Base-by-base conservation (phyloP, 192 early-diverging fungal species). In the Helicostylum pulchrum region DNA sequence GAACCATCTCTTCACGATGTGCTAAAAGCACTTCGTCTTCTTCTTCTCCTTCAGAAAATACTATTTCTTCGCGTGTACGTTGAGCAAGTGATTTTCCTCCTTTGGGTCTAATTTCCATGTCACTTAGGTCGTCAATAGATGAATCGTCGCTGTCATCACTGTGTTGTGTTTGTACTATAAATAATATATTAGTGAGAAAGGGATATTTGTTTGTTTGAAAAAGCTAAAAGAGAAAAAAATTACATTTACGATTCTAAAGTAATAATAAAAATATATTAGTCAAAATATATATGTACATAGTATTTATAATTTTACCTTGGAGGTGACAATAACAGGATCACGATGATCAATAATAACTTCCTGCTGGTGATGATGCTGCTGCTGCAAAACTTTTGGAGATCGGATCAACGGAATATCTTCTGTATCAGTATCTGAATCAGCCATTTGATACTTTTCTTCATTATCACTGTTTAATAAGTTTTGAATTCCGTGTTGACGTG, bases 1-100 rank as follows among this genome's bases (percentile, higher is more conserved):
- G 61, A 0, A 78, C 64, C 19, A 80, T 61, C 7, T 65, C 64
- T 11, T 70, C 60, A n/a, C 50, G 59, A 39, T 74, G 66, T n/a
- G 46, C 52, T 36, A 62, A n/a, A 8, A 71, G 17, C 19, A 68
- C 20, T 30, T 62, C 73, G 1, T 63, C 60, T 9, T 73, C 65
- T 2, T 70, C 65, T 15, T 66, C 54, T 21, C 48, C 67, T 9
- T 63, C 75, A 6, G 54, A 64, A n/a, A 42, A 15, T 21, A 8
- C 50, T 20, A 54, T 19, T 63, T 44, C 50, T 50, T 54, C 48
- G 53, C 17, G 23, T 30, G 31, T 64, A 19, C 19, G 21, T 12
- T 63, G 31, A 11, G 21, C 15, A 3, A 54, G 20, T 14, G 21
- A 23, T 45, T 53, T 73, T 45, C 9, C 20, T 39, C 9, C 7